Evolutionary conservation across 768 basidiomycete genomes (phyloP).

Genomic region (Mycena capillaripes): DNA sequence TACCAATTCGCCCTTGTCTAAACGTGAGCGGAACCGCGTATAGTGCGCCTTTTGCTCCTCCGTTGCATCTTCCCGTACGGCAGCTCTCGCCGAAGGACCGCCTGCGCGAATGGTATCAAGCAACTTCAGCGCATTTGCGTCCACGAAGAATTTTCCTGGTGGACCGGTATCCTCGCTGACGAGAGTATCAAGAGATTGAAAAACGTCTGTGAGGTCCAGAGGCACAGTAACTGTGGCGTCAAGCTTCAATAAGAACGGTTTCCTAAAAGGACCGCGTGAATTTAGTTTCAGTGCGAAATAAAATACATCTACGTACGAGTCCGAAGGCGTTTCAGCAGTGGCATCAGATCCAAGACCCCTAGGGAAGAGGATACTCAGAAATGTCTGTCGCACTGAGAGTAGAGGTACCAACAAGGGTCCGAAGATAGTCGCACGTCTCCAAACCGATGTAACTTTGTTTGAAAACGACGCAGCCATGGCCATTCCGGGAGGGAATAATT

Average conservation of each 20-base stretch:
- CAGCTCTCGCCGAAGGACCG: conserved; percentile 64
- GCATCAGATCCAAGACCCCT: conserved; percentile 55
- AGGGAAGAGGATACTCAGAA: conserved; percentile 25
- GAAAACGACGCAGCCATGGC: conserved; percentile 35
- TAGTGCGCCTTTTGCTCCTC: conserved; percentile 62
- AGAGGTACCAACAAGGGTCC: conserved; percentile 68
- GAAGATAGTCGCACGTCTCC: conserved; percentile 74
- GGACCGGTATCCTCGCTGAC: conserved; percentile 50
- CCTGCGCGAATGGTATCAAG: conserved; percentile 66
- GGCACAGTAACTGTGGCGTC: conserved; percentile 66
- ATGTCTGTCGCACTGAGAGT: conserved; percentile 12
- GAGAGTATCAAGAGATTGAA: conserved; percentile 53
- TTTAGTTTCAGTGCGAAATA: neutral
- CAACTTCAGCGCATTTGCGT: conserved; percentile 61
- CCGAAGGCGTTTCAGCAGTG: conserved; percentile 28
- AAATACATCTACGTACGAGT: conserved; percentile 46
- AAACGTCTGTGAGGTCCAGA: conserved; percentile 58
- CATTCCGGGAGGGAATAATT: conserved; percentile 59
- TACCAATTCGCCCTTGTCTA: conserved; percentile 70
- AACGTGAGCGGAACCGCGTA: conserved; percentile 60
- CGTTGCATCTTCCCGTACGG: conserved; percentile 54
- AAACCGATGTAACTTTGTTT: conserved; percentile 39
- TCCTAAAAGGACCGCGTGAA: conserved; percentile 13
- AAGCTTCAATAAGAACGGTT: conserved; percentile 62
- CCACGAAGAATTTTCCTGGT: conserved; percentile 74